Conservation (phyloP, 352 stramenopile genomes). For the Pythium aristosporum region DNA sequence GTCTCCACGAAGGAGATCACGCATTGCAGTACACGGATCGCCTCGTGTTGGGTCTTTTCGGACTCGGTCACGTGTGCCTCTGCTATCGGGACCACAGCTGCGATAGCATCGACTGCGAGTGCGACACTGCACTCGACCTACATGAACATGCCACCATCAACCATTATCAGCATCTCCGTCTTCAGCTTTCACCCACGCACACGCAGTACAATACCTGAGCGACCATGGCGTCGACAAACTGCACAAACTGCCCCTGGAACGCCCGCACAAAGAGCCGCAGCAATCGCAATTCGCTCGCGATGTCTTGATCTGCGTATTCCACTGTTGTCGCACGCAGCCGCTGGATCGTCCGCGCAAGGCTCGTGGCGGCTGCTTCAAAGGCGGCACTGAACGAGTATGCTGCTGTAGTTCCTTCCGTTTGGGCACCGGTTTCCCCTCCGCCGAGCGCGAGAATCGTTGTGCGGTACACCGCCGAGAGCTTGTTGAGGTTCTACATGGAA, state of each 20-base stretch:
- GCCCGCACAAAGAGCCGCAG: slow-evolving; percentile 57
- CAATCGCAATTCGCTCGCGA: slow-evolving; percentile 34
- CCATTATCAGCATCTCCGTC: neutral
- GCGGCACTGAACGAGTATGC: neutral
- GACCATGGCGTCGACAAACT: slow-evolving; percentile 36
- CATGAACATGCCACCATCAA: neutral
- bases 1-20: slow-evolving; percentile 20
- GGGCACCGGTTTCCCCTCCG: neutral
- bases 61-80: slow-evolving; percentile 7
- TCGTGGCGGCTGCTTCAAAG: slow-evolving; percentile 20
- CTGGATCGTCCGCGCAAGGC: slow-evolving; percentile 16
- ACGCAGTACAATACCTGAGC: slow-evolving; percentile 18
- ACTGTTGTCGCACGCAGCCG: neutral
- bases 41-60: slow-evolving; percentile 21
- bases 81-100: slow-evolving; percentile 19
- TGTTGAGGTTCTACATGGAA: slow-evolving; percentile 21
- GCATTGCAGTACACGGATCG: slow-evolving; percentile 16
- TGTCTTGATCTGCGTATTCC: neutral
- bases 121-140: slow-evolving; percentile 23
- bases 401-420: neutral
- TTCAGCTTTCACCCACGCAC: neutral
- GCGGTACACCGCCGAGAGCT: slow-evolving; percentile 18
- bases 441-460: neutral
- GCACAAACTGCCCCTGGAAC: slow-evolving; percentile 57
- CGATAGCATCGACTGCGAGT: slow-evolving; percentile 19